Evolutionary conservation across 345 rosid species (phyloP), one percentile per base, ranked within the genome.

Genomic region (Cardamine resedifolia): DNA sequence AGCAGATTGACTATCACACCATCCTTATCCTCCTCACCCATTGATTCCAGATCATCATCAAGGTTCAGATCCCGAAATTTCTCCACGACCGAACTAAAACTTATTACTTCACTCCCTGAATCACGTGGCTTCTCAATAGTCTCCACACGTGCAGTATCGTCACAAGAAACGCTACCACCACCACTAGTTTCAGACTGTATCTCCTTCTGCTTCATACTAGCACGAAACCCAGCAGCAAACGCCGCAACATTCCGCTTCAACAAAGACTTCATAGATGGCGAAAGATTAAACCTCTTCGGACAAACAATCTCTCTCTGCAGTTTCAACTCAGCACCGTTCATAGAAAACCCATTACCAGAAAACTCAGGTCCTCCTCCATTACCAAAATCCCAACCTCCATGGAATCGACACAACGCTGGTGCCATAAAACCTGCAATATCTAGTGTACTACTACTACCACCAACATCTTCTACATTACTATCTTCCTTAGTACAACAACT

Each of bases 331-430:
- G 76, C 59, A 53, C 79, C 47, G 7, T 36, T 77, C 0, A 79
- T 77, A 63, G 86, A 77, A 67, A 86, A 78, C 33, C 86, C 90
- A 45, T 83, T 82, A 77, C 80, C 83, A 0, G 90, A 78, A 73
- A 89, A 85, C 75, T 89, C 96, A 0, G 86, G 78, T 36, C 67
- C 78, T 28, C 73, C 73, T 6, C 68, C 68, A 20, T 21, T 66
- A 20, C 79, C 87, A 70, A 88, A 87, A 33, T 90, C 98, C 98
- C 93, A 83, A 47, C 96, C 92, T 52, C 96, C 89, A 83, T 87
- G 96, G 80, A 88, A 93, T 69, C 91, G 81, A 72, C 93, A 87
- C 8, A 86, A 67, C 0, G 80, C 91, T 0, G 91, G 96, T 4
- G 87, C 82, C 66, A 87, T 81, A 67, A 83, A 79, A 68, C 84